Conservation (phyloP, 2,329 filamentous ascomycete species). For the Paraconiothyrium sp. region DNA sequence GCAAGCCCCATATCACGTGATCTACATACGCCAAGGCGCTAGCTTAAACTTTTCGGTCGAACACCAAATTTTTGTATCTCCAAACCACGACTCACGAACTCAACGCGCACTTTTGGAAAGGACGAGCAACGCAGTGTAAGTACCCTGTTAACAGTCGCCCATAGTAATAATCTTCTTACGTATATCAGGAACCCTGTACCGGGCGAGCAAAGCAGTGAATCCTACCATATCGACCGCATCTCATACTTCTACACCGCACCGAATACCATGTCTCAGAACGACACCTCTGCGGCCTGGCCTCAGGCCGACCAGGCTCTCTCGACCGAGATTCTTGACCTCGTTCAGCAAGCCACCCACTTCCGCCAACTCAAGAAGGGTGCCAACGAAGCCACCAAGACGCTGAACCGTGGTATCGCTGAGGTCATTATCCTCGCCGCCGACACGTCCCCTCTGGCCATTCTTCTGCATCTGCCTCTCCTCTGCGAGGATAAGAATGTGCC, state of each 20-base stretch:
- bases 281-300: constrained; percentile 46
- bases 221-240: constrained; percentile 14
- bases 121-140: constrained; percentile 50
- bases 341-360: constrained; percentile 43
- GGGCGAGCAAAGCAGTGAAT: constrained; percentile 50
- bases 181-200: constrained; percentile 37
- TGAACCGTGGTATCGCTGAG: constrained; percentile 91
- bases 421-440: constrained; percentile 85
- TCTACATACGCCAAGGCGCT: no score
- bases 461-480: constrained; percentile 75
- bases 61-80: no score
- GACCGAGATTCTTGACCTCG: constrained; percentile 57
- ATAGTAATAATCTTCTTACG: constrained; percentile 2
- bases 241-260: neutral
- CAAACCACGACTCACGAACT: constrained; percentile 3
- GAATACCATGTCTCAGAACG: constrained; percentile 31
- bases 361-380: constrained; percentile 45
- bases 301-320: constrained; percentile 57
- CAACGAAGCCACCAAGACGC: constrained; percentile 60
- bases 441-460: constrained; percentile 83
- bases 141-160: neutral
- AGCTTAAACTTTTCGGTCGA: no score
- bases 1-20: no score
- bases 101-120: constrained; percentile 24
- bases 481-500: constrained; percentile 56